Conservation (phyloP, 192 early-diverging fungal genomes). For the Coemansia sp. region DNA sequence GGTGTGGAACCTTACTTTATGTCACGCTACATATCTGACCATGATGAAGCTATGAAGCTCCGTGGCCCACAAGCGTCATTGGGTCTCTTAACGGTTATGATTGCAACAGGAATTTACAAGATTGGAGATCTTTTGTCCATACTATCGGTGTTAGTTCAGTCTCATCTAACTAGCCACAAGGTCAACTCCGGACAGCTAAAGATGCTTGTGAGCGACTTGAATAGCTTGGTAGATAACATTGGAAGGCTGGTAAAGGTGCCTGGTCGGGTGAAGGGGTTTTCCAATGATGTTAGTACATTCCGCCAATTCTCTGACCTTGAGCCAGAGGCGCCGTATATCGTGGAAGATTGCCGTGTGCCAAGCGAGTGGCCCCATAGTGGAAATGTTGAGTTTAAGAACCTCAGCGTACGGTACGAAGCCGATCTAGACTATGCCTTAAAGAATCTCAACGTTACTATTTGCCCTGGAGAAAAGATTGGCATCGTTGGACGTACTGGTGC, state of each 20-base stretch:
- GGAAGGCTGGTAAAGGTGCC: neutral
- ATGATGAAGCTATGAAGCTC: constrained; percentile 63
- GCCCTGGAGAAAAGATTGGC: constrained; percentile 63
- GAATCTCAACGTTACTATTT: constrained; percentile 61
- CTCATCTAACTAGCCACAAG: constrained; percentile 1
- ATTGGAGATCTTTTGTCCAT: constrained; percentile 23
- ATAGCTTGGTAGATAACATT: neutral
- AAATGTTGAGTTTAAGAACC: constrained; percentile 60
- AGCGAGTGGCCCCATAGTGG: constrained; percentile 65
- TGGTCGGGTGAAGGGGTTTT: neutral
- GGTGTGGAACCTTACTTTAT: constrained; percentile 60
- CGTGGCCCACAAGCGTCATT: constrained; percentile 60
- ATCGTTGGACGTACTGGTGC: constrained; percentile 81
- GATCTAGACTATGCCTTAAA: constrained; percentile 59
- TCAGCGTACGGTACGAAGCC: constrained; percentile 64
- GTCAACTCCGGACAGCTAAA: neutral
- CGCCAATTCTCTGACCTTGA: constrained; percentile 62
- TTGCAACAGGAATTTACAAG: constrained; percentile 55
- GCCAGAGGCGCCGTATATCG: constrained; percentile 31
- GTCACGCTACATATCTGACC: constrained; percentile 52
- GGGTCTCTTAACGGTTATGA: constrained; percentile 58
- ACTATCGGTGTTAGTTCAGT: constrained; percentile 19
- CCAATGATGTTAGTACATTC: constrained; percentile 53
- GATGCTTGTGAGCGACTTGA: neutral
- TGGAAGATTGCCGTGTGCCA: constrained; percentile 32